Base-by-base conservation (phyloP, 495 filamentous ascomycete species). In the Oidiodendron maius region DNA sequence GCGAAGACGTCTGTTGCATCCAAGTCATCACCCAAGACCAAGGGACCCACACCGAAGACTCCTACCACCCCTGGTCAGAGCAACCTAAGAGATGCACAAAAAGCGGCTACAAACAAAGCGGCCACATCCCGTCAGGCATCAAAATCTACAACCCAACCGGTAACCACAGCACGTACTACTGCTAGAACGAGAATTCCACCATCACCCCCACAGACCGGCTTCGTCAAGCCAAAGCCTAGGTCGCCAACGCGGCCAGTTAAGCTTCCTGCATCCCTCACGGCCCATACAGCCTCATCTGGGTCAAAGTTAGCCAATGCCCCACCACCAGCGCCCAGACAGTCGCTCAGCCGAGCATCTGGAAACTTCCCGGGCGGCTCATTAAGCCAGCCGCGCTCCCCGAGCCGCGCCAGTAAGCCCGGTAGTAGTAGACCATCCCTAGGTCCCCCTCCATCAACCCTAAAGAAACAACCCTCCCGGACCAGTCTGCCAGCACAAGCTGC, bases 221-320 rank as follows among this genome's bases (percentile, higher is more conserved):
- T 72, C 54, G 63, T 65, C 25, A 87, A 84, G 57, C 71, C 81
- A 17, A 75, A 72, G 55, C 62, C 77, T 13, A 83, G 76, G 52
- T 87, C 85, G 15, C 82, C 84, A 1, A 83, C 82, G 5, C 74
- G 72, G 40, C 75, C 84, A 13, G 66, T 77, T 54, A 79, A 77
- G 46, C 67, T 83, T 24, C 77, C 84, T 23, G 59, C 73, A 38
- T 76, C 84, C 21, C 63, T 83, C 40, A 80, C 78, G 2, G 75
- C 84, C 17, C 76, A 79, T 32, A 87, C 81, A 5, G 71, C 77
- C 13, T 67, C 86, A 4, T 82, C 78, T 32, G 71, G 71, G 3
- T 75, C 76, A 10, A 89, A 80, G 62, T 57, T 60, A n/a, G 64
- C 53, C 22, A 51, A 20, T 4, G 52, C 49, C 5, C 54, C 53